These are phyloP conservation scores for Trichoderma brevicompactum DNA, from an alignment of 2,329 filamentous ascomycete genomes.

Conservation along the genomic window DNA sequence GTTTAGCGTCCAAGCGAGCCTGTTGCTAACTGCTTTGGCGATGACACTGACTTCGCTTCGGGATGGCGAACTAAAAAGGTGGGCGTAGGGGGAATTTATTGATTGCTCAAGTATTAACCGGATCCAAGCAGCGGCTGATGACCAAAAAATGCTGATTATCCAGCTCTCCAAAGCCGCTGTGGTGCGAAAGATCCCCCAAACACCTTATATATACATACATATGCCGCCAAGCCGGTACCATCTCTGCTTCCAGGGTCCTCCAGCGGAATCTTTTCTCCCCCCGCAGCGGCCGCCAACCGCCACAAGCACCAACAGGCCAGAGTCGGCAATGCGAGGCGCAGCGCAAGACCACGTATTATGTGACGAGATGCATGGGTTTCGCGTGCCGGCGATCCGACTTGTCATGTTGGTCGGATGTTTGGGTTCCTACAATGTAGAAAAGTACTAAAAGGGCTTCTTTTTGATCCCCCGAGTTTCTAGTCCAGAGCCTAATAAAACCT, in stretches of 20 bases:
- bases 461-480: too few species aligned
- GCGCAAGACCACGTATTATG: constrained; percentile 22
- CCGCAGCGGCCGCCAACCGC: constrained; percentile 21
- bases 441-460: too few species aligned
- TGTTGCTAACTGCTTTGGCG: constrained; percentile 16
- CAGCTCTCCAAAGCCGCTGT: neutral
- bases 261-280: neutral
- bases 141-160: neutral
- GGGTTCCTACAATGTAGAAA: too few species aligned
- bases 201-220: neutral
- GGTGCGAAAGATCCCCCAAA: neutral
- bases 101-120: neutral
- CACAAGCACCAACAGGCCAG: neutral
- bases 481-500: too few species aligned
- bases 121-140: too few species aligned
- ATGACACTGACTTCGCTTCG: neutral
- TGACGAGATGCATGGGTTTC: neutral
- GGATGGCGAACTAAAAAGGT: neutral
- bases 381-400: constrained; percentile 11
- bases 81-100: neutral
- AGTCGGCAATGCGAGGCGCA: constrained; percentile 10
- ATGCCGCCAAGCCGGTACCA: neutral
- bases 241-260: neutral
- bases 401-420: neutral
- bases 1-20: constrained; percentile 11